A percentile compares a stretch with the other conserved stretches of the same genome.
Evolutionary conservation across 208 protist genomes (phyloP).

Genomic region (Crithidia bombi): DNA sequence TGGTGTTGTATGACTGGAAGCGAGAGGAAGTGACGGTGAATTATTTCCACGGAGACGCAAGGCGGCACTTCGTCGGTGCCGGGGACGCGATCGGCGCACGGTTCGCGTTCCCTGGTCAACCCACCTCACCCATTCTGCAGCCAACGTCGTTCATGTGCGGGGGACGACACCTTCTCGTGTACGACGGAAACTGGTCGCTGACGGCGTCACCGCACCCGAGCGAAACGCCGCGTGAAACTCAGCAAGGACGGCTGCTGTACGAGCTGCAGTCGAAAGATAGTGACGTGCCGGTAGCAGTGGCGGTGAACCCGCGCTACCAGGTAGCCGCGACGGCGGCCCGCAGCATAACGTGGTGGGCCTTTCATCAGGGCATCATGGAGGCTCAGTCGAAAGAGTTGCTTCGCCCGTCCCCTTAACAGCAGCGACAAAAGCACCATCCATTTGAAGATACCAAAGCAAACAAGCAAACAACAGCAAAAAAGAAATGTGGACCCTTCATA

Average conservation of each 20-base stretch:
- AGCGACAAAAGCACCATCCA: background rate
- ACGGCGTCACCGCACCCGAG: background rate
- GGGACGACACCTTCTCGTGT: slow-evolving; percentile 80
- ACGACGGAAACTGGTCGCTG: slow-evolving; percentile 25
- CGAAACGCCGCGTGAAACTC: background rate
- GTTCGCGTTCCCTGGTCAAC: slow-evolving; percentile 54
- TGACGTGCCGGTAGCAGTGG: slow-evolving; percentile 64
- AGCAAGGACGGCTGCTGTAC: slow-evolving; percentile 51
- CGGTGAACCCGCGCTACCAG: slow-evolving; percentile 69
- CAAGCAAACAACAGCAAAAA: background rate
- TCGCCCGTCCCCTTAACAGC: background rate
- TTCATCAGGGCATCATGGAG: slow-evolving; percentile 34
- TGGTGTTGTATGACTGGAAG: slow-evolving; percentile 53
- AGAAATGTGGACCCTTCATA: background rate
- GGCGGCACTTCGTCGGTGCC: slow-evolving; percentile 62
- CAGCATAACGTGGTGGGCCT: slow-evolving; percentile 82
- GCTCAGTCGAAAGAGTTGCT: slow-evolving; percentile 1
- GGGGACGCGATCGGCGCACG: slow-evolving; percentile 66
- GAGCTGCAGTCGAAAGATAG: slow-evolving; percentile 82
- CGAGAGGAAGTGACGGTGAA: slow-evolving; percentile 31
- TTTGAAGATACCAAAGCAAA: background rate
- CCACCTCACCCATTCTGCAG: slow-evolving; percentile 56
- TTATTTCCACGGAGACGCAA: slow-evolving; percentile 70
- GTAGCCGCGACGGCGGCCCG: slow-evolving; percentile 73
- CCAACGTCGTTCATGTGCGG: slow-evolving; percentile 59